Conservation (phyloP, 306 rosid species). For the Begonia loranthoides region DNA sequence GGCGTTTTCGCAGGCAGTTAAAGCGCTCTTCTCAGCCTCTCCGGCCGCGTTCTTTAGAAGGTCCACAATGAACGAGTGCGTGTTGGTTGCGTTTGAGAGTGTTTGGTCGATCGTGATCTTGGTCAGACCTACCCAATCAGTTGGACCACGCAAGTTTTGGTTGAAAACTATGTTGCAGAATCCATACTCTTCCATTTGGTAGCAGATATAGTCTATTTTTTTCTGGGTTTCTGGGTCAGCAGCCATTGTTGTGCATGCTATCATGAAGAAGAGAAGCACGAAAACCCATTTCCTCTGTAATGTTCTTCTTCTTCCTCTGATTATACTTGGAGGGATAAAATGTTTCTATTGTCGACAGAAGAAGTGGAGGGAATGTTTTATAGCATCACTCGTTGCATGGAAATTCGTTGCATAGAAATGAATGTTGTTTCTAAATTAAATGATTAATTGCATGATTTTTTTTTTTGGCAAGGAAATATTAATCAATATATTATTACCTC, state of each 20-base stretch:
- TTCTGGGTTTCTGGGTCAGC: not conserved
- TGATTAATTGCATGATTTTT: too few relatives aligned
- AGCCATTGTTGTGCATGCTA: not conserved
- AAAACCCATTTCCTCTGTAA: too few relatives aligned
- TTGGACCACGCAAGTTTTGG: constrained; percentile 3
- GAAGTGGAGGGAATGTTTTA: too few relatives aligned
- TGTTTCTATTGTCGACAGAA: too few relatives aligned
- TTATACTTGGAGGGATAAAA: too few relatives aligned
- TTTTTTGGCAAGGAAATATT: too few relatives aligned
- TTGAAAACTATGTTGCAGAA: constrained; percentile 16
- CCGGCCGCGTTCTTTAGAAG: not conserved
- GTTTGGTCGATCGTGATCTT: constrained; percentile 15
- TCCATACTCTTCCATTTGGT: constrained; percentile 11
- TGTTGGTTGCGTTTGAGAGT: constrained; percentile 3
- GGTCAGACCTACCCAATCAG: constrained; percentile 8
- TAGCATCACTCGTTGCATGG: too few relatives aligned
- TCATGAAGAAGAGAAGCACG: not conserved
- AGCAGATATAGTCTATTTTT: constrained; percentile 13
- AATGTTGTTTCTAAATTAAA: too few relatives aligned
- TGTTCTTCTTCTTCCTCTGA: too few relatives aligned
- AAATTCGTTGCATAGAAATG: too few relatives aligned
- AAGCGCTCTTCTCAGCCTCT: not conserved
- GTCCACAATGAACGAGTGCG: not conserved
- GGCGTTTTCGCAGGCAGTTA: not conserved
- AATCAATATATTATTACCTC: too few relatives aligned